Evolutionary conservation across 2,329 filamentous ascomycete genomes (phyloP).

Genomic region (Microcyclospora pomicola): DNA sequence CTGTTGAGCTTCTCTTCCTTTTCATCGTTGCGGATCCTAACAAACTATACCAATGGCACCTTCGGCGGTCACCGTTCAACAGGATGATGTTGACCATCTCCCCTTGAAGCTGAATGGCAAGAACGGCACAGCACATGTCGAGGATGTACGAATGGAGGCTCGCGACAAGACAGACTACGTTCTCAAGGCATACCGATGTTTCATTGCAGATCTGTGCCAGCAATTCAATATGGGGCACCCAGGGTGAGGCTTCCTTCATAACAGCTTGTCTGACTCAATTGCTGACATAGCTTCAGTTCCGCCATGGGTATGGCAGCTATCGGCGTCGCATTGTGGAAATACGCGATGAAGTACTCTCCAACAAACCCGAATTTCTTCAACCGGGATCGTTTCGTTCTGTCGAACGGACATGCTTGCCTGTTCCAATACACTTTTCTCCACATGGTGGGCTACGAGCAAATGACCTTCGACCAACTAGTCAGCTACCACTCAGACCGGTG

Average conservation of each 20-base stretch:
- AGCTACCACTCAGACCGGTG: slow-evolving; percentile 37
- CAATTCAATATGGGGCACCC: slow-evolving; percentile 58
- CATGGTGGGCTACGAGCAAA: slow-evolving; percentile 38
- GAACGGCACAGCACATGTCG: slow-evolving; percentile 8
- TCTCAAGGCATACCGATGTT: slow-evolving; percentile 44
- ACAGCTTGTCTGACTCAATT: not conserved
- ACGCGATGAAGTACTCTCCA: slow-evolving; percentile 47
- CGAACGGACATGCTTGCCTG: slow-evolving; percentile 45
- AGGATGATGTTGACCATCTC: slow-evolving; percentile 14
- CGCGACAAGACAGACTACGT: slow-evolving; percentile 32
- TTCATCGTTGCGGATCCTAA: not conserved
- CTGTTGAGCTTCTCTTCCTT: too few relatives aligned
- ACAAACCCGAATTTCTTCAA: slow-evolving; percentile 45
- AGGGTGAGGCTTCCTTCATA: slow-evolving; percentile 33
- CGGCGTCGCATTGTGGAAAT: slow-evolving; percentile 48
- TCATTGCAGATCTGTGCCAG: slow-evolving; percentile 56
- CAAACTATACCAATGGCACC: slow-evolving; percentile 11
- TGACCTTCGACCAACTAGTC: slow-evolving; percentile 44
- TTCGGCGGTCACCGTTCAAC: slow-evolving; percentile 9
- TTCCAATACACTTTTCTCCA: slow-evolving; percentile 42
- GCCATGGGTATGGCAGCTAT: slow-evolving; percentile 50
- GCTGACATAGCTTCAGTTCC: slow-evolving; percentile 23
- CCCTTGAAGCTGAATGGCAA: slow-evolving; percentile 15
- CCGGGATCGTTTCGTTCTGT: slow-evolving; percentile 48
- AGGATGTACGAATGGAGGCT: slow-evolving; percentile 16